Percentiles rank a stretch among this genome's conserved stretches.
Evolutionary conservation across 371 early-diverging fungal genomes (phyloP).

Genomic region (Apophysomyces ossiformis): DNA sequence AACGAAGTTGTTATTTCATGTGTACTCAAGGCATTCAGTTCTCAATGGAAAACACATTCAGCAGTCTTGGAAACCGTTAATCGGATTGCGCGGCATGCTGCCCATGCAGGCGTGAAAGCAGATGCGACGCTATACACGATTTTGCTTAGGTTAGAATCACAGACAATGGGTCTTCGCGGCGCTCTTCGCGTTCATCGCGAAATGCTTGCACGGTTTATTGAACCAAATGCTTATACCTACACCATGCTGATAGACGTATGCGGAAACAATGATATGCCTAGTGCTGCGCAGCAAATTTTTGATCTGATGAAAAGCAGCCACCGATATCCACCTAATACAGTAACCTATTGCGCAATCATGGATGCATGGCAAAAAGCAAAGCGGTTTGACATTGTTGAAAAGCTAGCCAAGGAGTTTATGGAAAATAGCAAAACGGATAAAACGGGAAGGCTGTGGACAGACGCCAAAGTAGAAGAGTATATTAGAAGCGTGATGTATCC

Average conservation of each 20-base stretch:
- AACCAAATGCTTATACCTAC: constrained; percentile 51
- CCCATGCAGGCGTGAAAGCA: constrained; percentile 39
- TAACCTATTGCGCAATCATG: constrained; percentile 50
- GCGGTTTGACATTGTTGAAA: constrained; percentile 33
- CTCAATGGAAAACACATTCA: constrained; percentile 8
- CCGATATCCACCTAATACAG: constrained; percentile 38
- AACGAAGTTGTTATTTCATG: constrained; percentile 37
- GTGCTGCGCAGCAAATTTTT: constrained; percentile 49
- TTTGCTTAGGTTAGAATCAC: constrained; percentile 39
- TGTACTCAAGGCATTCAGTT: constrained; percentile 38
- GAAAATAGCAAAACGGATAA: constrained; percentile 26
- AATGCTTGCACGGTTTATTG: constrained; percentile 37
- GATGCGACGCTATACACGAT: constrained; percentile 48
- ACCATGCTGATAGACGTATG: constrained; percentile 44
- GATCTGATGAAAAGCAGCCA: constrained; percentile 42
- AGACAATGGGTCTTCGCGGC: constrained; percentile 31
- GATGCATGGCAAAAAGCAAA: constrained; percentile 45
- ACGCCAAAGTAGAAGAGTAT: constrained; percentile 26
- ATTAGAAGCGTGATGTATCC: background rate
- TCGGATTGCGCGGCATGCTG: constrained; percentile 39
- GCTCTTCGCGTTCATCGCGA: constrained; percentile 42
- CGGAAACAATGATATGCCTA: constrained; percentile 34
- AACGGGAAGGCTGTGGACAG: constrained; percentile 39
- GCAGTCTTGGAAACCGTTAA: constrained; percentile 24
- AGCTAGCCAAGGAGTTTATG: constrained; percentile 37